Evolutionary conservation across 2,329 filamentous ascomycete genomes (phyloP), one percentile per base, ranked within the genome.

Genomic region (Aaosphaeria pasadenensis): DNA sequence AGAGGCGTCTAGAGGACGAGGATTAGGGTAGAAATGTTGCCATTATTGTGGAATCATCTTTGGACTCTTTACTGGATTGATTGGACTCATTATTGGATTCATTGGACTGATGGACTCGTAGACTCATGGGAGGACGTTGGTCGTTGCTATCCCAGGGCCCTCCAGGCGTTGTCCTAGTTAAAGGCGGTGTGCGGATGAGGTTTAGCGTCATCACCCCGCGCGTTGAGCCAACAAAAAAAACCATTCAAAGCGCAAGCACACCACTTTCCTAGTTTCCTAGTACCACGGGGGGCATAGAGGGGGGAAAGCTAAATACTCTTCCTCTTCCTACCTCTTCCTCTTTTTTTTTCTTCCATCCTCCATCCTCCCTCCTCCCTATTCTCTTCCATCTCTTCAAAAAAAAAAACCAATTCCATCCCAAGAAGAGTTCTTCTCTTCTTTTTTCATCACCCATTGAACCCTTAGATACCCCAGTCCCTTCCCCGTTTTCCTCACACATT

Each of bases 181-280:
- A 49, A 54, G 48, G 46, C 42, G 41, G 33, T 43, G 44, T 30
- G 17, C 32, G 42, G 48, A 51, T 50, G 45, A 29, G 42, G 43
- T 11, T 42, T 53, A 51, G 43, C 44, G 30, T 30, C 5, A 30
- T 44, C 55, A 57, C 60, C 63, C 59, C 56, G 60, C 11, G 48
- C 50, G 51, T 53, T 51, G 43, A 41, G 49, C 57, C 57, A 58
- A 54, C 58, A 55, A 63, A 64, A 66, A 60, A 28, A 41, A 9
- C 33, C 33, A 41, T 41, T 41, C 51, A 31, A 53, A 53, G 58
- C 48, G 63, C 60, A 66, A 69, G 65, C 66, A 67, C 66, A 67
- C 59, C 65, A 67, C 61, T 59, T 39, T 42, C n/a, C n/a, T n/a
- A n/a, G n/a, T n/a, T n/a, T n/a, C n/a, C 13, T 13, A 9, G 9